Conservation (phyloP, 306 rosid genomes). For the Dalbergia oliveri region DNA sequence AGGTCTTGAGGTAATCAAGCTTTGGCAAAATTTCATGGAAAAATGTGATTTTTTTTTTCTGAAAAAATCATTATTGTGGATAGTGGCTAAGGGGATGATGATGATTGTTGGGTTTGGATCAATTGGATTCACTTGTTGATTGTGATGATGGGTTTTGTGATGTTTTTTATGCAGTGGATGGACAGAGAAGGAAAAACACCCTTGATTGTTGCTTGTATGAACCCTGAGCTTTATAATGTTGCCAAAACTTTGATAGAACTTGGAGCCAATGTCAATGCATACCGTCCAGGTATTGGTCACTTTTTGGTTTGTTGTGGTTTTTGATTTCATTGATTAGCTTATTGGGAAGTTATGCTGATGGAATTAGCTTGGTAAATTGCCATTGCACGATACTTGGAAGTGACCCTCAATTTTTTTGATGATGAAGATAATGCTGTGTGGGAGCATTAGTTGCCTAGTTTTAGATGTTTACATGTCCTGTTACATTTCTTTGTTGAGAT, state of each 20-base stretch:
- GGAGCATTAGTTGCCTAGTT: conserved; percentile 21
- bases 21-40: background rate
- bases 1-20: conserved; percentile 77
- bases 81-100: background rate
- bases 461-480: conserved; percentile 23
- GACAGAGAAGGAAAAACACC: conserved; percentile 88
- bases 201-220: conserved; percentile 89
- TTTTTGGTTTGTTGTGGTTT: background rate
- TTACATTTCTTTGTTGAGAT: conserved; percentile 40
- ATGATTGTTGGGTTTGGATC: conserved; percentile 34
- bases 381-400: background rate
- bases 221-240: conserved; percentile 68
- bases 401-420: background rate
- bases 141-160: conserved; percentile 26
- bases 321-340: background rate
- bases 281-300: conserved; percentile 75
- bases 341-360: conserved; percentile 7
- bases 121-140: conserved; percentile 38
- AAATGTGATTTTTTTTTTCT: background rate
- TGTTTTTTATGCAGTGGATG: conserved; percentile 65
- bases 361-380: conserved; percentile 21
- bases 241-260: conserved; percentile 85
- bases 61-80: background rate
- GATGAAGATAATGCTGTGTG: conserved; percentile 1
- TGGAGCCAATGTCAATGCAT: conserved; percentile 92